These are phyloP conservation scores for Rhamnella rubrinervis DNA, from an alignment of 331 rosid species.

Conservation along the genomic window DNA sequence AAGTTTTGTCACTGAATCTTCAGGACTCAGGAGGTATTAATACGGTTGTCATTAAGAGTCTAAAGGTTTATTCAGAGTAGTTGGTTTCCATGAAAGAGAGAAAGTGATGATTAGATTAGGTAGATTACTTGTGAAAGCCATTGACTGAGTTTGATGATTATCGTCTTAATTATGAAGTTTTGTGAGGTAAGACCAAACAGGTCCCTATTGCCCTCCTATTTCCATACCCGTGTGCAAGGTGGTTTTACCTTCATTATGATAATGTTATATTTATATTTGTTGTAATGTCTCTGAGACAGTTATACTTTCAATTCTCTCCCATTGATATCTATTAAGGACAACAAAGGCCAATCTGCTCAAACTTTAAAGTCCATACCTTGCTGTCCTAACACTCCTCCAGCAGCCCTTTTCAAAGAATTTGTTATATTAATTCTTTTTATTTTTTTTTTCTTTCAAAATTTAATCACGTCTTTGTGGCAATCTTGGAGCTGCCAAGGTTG, in stretches of 20 bases:
- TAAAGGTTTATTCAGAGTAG: too few relatives aligned
- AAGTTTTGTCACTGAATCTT: too few relatives aligned
- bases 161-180: neutral
- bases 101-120: neutral
- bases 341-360: neutral
- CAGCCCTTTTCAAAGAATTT: constrained; percentile 6
- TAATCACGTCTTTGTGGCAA: neutral
- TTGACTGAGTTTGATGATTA: constrained; percentile 2
- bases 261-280: constrained; percentile 3
- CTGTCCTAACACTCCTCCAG: constrained; percentile 11
- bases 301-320: neutral
- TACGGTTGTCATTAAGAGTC: too few relatives aligned
- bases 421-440: neutral
- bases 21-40: too few relatives aligned
- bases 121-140: neutral
- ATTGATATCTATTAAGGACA: neutral
- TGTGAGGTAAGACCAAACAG: constrained; percentile 1
- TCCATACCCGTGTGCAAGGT: neutral
- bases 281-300: neutral
- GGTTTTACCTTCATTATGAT: neutral
- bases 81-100: neutral
- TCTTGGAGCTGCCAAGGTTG: neutral
- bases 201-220: neutral
- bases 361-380: neutral
- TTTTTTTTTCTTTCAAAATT: neutral